Evolutionary conservation across 495 filamentous ascomycete genomes (phyloP), one percentile per base, ranked within the genome.

Genomic region (Rostrohypoxylon terebratum): DNA sequence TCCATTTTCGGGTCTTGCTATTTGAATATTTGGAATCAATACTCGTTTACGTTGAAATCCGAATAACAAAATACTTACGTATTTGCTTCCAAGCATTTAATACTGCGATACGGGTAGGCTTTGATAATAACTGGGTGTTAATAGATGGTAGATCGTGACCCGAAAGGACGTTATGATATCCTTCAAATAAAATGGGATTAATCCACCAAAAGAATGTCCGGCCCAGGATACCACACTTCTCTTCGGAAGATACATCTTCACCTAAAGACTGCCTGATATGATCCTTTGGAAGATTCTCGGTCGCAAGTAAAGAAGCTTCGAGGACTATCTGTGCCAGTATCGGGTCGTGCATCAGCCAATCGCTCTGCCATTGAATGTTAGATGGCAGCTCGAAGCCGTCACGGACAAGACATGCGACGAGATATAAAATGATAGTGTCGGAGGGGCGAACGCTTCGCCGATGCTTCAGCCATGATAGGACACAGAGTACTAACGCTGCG

Each of bases 201-300:
- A 91, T 80, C 90, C 90, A 93, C 78, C 77, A 86, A 71, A 92
- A 91, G 10, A 91, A 80, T 0, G 75, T 74, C 58, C 78, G 77
- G 31, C 73, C 60, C 2, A 83, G 54, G 5, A 79, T 71, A 50
- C 82, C 83, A 45, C 82, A 83, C 16, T 83, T 80, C 8, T 89
- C 85, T 53, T 84, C 84, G 0, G 83, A 83, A 1, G 84, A 82
- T 59, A 44, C 25, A 66, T 88, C 84, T 48, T 83, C 84, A 0
- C 83, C 83, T 0, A 83, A 80, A 38, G 77, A 25, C 28, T 58
- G n/a, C 67, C 67, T 18, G 45, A 68, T 59, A 78, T 83, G 44
- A 80, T 77, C 11, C 75, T 60, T 47, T 75, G 77, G 14, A 85
- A 71, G 20, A 83, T 75, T 36, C 65, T 72, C 53, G 8, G 66